Percentiles rank a stretch among this genome's conserved stretches.
These are phyloP conservation scores for Fusarium beomiforme DNA, from an alignment of 2,329 filamentous ascomycete species.

Conservation along the genomic window DNA sequence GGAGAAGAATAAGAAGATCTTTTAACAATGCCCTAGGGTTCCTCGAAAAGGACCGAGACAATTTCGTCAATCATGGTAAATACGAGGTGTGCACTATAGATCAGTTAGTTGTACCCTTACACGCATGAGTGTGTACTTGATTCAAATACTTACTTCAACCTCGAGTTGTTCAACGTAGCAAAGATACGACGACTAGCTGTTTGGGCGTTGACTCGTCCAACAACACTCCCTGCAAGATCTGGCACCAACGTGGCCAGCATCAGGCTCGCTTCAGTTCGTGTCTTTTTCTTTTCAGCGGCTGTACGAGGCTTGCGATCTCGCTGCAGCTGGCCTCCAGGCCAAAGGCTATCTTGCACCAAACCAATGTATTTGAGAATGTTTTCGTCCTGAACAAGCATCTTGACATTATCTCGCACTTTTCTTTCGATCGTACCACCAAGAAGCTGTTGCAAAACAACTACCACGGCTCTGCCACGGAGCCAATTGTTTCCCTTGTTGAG, in stretches of 20 bases:
- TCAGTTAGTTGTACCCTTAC: conserved; percentile 29
- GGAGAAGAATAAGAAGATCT: conserved; percentile 5
- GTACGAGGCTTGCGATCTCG: conserved; percentile 67
- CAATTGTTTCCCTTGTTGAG: conserved; percentile 96
- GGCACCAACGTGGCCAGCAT: conserved; percentile 91
- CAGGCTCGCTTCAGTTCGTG: conserved; percentile 85
- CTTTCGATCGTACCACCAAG: conserved; percentile 96
- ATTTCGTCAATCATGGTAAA: conserved; percentile 79
- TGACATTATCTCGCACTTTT: conserved; percentile 88
- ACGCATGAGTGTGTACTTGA: background rate
- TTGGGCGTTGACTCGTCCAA: conserved; percentile 90
- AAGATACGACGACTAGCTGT: conserved; percentile 88
- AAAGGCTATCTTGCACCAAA: conserved; percentile 79
- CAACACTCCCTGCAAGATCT: conserved; percentile 91
- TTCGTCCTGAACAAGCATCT: conserved; percentile 78
- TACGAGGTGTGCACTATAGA: conserved; percentile 68
- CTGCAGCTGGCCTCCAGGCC: conserved; percentile 74
- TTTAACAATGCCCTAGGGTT: conserved; percentile 38
- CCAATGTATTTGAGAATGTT: conserved; percentile 79
- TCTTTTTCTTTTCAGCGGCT: conserved; percentile 78
- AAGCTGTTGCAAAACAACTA: conserved; percentile 95
- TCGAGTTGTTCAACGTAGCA: conserved; percentile 89
- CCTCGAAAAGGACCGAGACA: conserved; percentile 70
- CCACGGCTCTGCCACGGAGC: conserved; percentile 93
- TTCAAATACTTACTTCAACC: conserved; percentile 77